These are phyloP conservation scores for Lablab purpureus DNA, from an alignment of 306 rosid genomes.

Conservation along the genomic window DNA sequence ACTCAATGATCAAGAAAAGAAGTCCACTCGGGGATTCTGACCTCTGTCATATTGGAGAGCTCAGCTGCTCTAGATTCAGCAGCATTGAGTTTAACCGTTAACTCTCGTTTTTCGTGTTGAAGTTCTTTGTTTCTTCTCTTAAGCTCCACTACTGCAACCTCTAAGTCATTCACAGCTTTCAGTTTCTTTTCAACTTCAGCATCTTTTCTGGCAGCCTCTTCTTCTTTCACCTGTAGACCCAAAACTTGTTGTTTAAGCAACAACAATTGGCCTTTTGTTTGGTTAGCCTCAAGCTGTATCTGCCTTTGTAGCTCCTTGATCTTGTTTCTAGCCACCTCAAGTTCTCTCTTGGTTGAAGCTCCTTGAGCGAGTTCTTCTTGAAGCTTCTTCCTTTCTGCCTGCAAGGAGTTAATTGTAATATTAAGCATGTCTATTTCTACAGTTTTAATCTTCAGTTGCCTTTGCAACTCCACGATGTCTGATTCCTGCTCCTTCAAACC, in stretches of 20 bases:
- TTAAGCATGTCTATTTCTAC: conserved; percentile 83
- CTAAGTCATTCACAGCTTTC: conserved; percentile 76
- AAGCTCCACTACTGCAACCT: conserved; percentile 78
- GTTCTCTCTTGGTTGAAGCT: conserved; percentile 71
- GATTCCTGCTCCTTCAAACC: conserved; percentile 88
- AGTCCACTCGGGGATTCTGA: conserved; percentile 38
- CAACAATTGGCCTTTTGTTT: conserved; percentile 86
- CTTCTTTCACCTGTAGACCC: conserved; percentile 81
- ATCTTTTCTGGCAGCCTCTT: conserved; percentile 77
- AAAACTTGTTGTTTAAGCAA: conserved; percentile 94
- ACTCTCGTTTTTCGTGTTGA: conserved; percentile 85
- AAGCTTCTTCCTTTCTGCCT: conserved; percentile 87
- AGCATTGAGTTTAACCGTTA: conserved; percentile 71
- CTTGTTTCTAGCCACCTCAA: conserved; percentile 83
- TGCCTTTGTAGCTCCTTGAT: conserved; percentile 93
- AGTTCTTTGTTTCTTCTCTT: conserved; percentile 88
- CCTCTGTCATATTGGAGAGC: conserved; percentile 89
- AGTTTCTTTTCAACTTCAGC: conserved; percentile 73
- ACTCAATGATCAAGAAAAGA: conserved; percentile 32
- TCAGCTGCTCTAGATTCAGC: conserved; percentile 66
- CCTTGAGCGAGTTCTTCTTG: conserved; percentile 74
- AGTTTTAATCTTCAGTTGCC: conserved; percentile 79
- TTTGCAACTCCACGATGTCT: conserved; percentile 69
- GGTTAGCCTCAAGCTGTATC: conserved; percentile 87
- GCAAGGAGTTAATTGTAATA: conserved; percentile 80